Percentiles rank a stretch among this genome's conserved stretches.
Conservation (phyloP, 2,329 filamentous ascomycete genomes). For the Cladophialophora carrionii region DNA sequence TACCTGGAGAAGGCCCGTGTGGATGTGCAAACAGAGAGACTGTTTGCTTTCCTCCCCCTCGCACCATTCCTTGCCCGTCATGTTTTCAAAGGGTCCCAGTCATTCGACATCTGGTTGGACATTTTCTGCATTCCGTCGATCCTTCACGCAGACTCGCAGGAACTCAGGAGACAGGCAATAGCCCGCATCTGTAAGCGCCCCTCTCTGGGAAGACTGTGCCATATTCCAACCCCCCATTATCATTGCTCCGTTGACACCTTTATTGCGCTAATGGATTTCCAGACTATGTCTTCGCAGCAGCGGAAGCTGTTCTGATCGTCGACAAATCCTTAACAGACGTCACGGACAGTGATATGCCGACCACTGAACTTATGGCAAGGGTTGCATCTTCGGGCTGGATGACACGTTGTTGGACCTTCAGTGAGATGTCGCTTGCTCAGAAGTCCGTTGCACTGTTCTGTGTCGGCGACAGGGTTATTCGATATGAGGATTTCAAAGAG, state of each 20-base stretch:
- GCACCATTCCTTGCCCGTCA: background rate
- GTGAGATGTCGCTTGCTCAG: conserved; percentile 6
- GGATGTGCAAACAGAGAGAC: background rate
- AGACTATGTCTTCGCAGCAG: background rate
- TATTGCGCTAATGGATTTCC: background rate
- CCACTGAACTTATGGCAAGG: conserved; percentile 12
- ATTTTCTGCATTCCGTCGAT: conserved; percentile 14
- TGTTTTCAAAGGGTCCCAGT: conserved; percentile 26
- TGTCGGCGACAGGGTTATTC: background rate
- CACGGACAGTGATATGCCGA: conserved; percentile 3
- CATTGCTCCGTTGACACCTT: background rate
- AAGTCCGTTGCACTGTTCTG: background rate
- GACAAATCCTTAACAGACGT: background rate
- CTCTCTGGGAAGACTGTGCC: background rate
- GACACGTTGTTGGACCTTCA: conserved; percentile 18
- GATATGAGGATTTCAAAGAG: background rate
- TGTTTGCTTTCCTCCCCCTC: background rate
- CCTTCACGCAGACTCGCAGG: conserved; percentile 5
- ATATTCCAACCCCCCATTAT: background rate
- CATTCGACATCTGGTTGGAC: conserved; percentile 17
- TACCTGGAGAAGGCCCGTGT: background rate
- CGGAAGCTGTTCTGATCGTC: background rate
- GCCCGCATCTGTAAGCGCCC: background rate
- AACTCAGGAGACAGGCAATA: conserved; percentile 15
- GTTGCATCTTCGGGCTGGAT: conserved; percentile 17